Base-by-base conservation (phyloP, 2,329 filamentous ascomycete genomes). In the Microsporum canis region DNA sequence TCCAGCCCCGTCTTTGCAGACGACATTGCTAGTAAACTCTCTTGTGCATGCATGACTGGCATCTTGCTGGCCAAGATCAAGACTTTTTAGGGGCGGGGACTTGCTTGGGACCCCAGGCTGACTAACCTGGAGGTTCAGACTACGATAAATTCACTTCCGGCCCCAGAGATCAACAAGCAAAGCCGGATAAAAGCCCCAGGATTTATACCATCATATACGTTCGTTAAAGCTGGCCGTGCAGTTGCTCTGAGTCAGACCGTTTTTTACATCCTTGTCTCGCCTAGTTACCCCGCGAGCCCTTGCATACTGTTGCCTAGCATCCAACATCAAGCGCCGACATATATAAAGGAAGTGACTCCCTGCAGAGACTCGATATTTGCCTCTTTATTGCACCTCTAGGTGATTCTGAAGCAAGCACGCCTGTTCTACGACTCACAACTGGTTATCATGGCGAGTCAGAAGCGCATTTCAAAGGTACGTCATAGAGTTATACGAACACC, bases 391-490 rank as follows among this genome's bases (percentile, higher is more conserved):
- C 17, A 31, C 36, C n/a, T 43, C 2, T n/a, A 31, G 38, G 55
- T 3, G 23, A 10, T 23, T 41, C 41, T 29, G 27, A 27, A 34
- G 17, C 3, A 29, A n/a, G n/a, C 17, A n/a, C 55, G 8, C 5
- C 34, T 2, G 27, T 2, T 43, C 36, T 39, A 10, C 17, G 17
- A 41, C 27, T 27, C 12, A n/a, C 4, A 31, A 17, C 34, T n/a
- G 36, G 36, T 23, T 59, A 14, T n/a, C 55, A 76, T 76, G 74
- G 72, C 72, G 57, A 76, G 75, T 62, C 73, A 77, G 63, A 79
- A 78, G 66, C 73, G 77, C 51, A 77, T 79, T 66, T 72, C 74
- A n/a, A 79, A 78, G 72, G 76, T 76, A 68, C 23, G 45, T 58
- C 47, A 4, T 34, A 34, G 5, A 33, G 10, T 23, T 33, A 53